Base-by-base conservation (phyloP, 768 basidiomycete genomes). In the Naganishia randhawae region DNA sequence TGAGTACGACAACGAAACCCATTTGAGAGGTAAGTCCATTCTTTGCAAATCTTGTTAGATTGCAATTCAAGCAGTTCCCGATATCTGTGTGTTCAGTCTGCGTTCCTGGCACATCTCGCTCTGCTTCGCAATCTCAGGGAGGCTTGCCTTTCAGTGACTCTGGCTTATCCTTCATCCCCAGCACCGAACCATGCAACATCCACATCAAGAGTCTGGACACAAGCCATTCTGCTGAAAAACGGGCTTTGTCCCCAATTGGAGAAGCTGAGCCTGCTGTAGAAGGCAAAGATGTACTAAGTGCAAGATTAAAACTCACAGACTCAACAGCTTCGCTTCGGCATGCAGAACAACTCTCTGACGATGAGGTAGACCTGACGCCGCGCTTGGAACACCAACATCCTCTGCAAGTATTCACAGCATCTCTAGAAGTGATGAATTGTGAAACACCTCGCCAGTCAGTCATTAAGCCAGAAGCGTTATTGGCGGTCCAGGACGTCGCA, bases 1-100 rank as follows among this genome's bases (percentile, higher is more conserved):
- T 29, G 57, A 61, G 19, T 61, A 61, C 39, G 19, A 61, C 25
- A 4, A 61, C 25, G 8, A 19, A 42, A 39, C 11, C 33, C 1
- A n/a, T 13, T 61, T 61, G 39, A 61, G 27, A 61, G 57, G 57
- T 41, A 22, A 39, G 57, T 61, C 1, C 17, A 4, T 32, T 37
- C n/a, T 14, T 16, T 19, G 2, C n/a, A 31, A 10, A 37, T 19
- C 8, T 19, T 1, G 19, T 55, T 11, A 8, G 13, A 13, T 32
- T 8, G 11, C 8, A 1, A n/a, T 7, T n/a, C 19, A 17, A 48
- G 13, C 45, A 48, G 13, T 39, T 14, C 37, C 14, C 19, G 7
- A n/a, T 13, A 17, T 22, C 2, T 48, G n/a, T 48, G 1, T 13
- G 19, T 17, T 16, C 45, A 48, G 45, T 48, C 8, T 22, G 13